Percentiles rank a stretch among this genome's conserved stretches.
Evolutionary conservation across 1,139 yeast genomes (phyloP).

Genomic region (Suhomyces coccinellae): DNA sequence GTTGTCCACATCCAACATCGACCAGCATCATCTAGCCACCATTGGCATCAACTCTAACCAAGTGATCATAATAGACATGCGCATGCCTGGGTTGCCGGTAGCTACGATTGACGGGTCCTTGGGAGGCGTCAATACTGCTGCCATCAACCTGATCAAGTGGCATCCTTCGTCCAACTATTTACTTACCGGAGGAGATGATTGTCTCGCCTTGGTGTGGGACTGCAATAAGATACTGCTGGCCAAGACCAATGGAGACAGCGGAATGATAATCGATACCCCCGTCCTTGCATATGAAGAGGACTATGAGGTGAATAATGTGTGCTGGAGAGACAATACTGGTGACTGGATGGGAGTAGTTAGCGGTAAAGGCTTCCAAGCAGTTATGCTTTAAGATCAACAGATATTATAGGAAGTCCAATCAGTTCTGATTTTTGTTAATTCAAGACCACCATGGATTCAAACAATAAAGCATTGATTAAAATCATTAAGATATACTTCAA

Average conservation of each 20-base stretch:
- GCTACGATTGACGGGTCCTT: constrained; percentile 67
- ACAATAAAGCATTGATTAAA: no score
- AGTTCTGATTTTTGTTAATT: no score
- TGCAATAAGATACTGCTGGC: constrained; percentile 33
- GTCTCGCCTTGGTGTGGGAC: constrained; percentile 89
- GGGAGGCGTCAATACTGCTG: constrained; percentile 47
- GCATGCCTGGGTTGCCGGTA: constrained; percentile 85
- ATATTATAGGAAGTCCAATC: no score
- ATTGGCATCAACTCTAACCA: constrained; percentile 69
- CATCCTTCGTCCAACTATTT: constrained; percentile 72
- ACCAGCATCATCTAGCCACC: constrained; percentile 78
- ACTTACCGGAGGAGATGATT: constrained; percentile 84
- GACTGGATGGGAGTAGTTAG: constrained; percentile 82
- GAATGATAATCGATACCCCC: constrained; percentile 42
- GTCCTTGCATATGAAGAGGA: constrained; percentile 58
- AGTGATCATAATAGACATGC: constrained; percentile 74
- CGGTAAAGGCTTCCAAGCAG: constrained; percentile 81
- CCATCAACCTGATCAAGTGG: constrained; percentile 77
- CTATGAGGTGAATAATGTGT: constrained; percentile 69
- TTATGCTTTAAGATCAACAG: constrained; percentile 37
- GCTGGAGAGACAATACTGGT: constrained; percentile 67
- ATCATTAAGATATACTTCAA: no score
- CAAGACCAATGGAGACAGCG: constrained; percentile 14
- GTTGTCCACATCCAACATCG: constrained; percentile 75
- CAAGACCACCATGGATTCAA: no score